Percentiles rank a stretch among this genome's conserved stretches.
phyloP scores from a whole-genome alignment of 257 asterid genomes.

The Solanum pimpinellifolium region DNA sequence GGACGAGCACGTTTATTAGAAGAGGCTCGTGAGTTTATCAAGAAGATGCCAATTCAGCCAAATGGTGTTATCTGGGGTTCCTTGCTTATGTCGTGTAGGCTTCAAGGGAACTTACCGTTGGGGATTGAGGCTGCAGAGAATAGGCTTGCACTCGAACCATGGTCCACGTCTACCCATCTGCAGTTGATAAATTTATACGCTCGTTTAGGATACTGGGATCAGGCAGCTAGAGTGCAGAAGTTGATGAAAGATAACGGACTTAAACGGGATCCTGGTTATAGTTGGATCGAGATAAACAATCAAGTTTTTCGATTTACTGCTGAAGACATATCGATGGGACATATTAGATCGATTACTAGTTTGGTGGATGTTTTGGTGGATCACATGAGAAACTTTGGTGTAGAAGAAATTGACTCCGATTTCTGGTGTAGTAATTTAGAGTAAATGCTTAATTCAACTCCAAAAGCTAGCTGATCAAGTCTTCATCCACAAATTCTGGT shows the following conservation, averaged over 20 bases:
- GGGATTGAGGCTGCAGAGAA: constrained; percentile 75
- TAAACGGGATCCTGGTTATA: constrained; percentile 67
- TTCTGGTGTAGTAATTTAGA: not conserved
- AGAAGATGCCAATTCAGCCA: constrained; percentile 20
- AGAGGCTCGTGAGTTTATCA: constrained; percentile 19
- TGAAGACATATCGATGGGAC: constrained; percentile 47
- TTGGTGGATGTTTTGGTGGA: constrained; percentile 9
- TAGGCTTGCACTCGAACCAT: constrained; percentile 53
- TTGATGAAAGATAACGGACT: constrained; percentile 55
- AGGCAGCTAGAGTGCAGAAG: constrained; percentile 50
- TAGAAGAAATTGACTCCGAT: not conserved
- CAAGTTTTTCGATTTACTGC: constrained; percentile 48
- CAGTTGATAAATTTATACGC: constrained; percentile 60
- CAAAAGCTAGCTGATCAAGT: not conserved
- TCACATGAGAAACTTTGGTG: constrained; percentile 7
- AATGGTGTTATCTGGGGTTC: constrained; percentile 61
- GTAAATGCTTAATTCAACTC: not conserved
- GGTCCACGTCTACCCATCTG: constrained; percentile 50
- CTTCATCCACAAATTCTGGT: not conserved
- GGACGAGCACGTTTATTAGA: constrained; percentile 26
- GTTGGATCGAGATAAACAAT: constrained; percentile 74
- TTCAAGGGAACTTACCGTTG: constrained; percentile 42
- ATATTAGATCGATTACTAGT: not conserved
- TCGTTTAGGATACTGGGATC: constrained; percentile 49
- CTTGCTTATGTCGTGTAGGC: constrained; percentile 60